A percentile compares a stretch with the other conserved stretches of the same genome.
Evolutionary conservation across 176 grass and related monocot genomes (phyloP).

Genomic region (Rhipidocladum racemiflorum): DNA sequence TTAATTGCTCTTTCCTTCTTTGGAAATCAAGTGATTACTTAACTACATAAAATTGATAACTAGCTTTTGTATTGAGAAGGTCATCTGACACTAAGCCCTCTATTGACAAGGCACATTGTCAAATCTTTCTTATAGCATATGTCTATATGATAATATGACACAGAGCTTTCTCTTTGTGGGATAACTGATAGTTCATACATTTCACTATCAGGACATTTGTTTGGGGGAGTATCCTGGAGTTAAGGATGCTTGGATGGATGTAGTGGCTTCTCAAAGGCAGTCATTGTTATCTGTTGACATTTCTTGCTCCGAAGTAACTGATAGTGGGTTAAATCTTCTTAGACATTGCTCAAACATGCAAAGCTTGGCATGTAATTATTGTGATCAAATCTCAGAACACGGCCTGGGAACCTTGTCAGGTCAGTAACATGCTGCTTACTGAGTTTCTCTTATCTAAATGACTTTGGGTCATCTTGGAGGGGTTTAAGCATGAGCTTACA

Average conservation of each 20-base stretch:
- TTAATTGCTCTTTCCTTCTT: neutral
- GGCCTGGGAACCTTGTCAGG: slow-evolving; percentile 66
- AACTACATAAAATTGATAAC: neutral
- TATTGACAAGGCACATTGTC: slow-evolving; percentile 2
- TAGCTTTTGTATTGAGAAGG: neutral
- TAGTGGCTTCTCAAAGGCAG: slow-evolving; percentile 75
- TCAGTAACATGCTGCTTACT: slow-evolving; percentile 30
- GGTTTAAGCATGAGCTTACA: slow-evolving; percentile 16
- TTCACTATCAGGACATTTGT: slow-evolving; percentile 55
- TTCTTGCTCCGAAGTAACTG: slow-evolving; percentile 86
- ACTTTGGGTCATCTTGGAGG: neutral
- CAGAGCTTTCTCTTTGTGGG: neutral
- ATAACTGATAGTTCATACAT: slow-evolving; percentile 5
- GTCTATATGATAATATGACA: neutral
- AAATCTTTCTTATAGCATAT: neutral
- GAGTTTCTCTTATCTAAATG: neutral
- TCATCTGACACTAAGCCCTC: neutral
- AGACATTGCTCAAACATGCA: slow-evolving; percentile 71
- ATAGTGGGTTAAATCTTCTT: slow-evolving; percentile 61
- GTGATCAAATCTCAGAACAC: slow-evolving; percentile 69
- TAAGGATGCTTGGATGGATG: slow-evolving; percentile 84
- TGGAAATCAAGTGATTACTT: neutral
- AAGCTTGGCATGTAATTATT: slow-evolving; percentile 78
- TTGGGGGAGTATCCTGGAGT: slow-evolving; percentile 89
- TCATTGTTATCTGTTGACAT: slow-evolving; percentile 87